Evolutionary conservation across 2,329 filamentous ascomycete species (phyloP).

Genomic region (Ascochyta viciae-villosae): DNA sequence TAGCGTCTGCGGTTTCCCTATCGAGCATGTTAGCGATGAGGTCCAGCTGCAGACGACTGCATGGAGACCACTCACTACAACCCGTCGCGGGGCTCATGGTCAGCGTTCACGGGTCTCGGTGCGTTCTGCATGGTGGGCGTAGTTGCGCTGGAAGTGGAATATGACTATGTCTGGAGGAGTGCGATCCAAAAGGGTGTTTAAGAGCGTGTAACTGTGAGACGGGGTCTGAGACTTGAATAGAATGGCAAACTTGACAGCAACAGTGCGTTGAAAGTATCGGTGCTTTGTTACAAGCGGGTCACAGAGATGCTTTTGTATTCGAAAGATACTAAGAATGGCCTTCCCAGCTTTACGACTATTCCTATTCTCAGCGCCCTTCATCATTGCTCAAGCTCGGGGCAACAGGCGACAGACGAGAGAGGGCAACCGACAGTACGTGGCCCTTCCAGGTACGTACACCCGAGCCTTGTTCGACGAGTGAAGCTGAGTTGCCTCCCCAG

Average conservation of each 20-base stretch:
- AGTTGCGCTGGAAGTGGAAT: conserved; percentile 16
- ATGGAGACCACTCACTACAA: conserved; percentile 24
- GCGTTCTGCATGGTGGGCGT: conserved; percentile 20
- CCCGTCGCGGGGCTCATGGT: conserved; percentile 27
- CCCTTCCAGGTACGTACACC: conserved; percentile 34
- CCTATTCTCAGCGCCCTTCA: conserved; percentile 27
- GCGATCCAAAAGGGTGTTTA: conserved; percentile 21
- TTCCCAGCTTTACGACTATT: conserved; percentile 22
- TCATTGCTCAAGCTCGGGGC: conserved; percentile 35
- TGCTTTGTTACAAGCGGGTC: conserved; percentile 29
- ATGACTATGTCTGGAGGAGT: conserved; percentile 11
- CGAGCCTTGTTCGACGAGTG: conserved; percentile 42
- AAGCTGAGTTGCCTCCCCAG: conserved; percentile 40
- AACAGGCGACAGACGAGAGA: conserved; percentile 36
- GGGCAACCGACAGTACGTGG: conserved; percentile 44
- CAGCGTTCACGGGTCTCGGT: conserved; percentile 18
- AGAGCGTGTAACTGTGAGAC: conserved; percentile 25
- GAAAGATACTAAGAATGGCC: conserved; percentile 17
- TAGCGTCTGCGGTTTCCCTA: conserved; percentile 24
- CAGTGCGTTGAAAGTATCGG: conserved; percentile 27
- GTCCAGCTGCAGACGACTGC: background rate
- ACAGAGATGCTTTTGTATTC: conserved; percentile 33
- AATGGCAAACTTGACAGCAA: conserved; percentile 23
- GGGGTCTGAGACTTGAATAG: conserved; percentile 31
- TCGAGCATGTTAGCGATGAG: conserved; percentile 15